Base-by-base conservation (phyloP, 371 early-diverging fungal species). In the Mortierella sp. region DNA sequence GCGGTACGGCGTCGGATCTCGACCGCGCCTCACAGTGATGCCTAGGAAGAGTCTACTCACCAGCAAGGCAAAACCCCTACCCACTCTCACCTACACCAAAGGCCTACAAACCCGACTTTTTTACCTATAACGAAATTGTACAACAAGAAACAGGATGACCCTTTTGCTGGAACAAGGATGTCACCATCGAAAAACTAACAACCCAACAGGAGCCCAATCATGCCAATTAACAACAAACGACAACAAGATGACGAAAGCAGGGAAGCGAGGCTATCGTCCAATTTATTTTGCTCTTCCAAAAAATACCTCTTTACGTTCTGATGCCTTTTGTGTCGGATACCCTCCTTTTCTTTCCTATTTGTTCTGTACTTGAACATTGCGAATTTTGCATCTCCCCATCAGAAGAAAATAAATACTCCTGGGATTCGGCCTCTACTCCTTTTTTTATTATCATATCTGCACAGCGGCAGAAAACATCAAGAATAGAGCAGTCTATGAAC, bases 1-100 rank as follows among this genome's bases (percentile, higher is more conserved):
- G 21, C 72, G 2, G 8, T 28, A 24, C 65, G 74, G 26, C 76
- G 76, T 34, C 79, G 81, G 2, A 21, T 28, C 7, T 70, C 65
- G 21, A 45, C 28, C 38, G 65, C 19, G 8, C 70, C 55, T 31
- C 74, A 72, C 11, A 63, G 44, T n/a, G 71, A 57, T 9, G 24
- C 19, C 13, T 70, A 74, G 44, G 31, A 10, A 14, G 34, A 24
- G 57, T 55, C 21, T 16, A 55, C 31, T n/a, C 57, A 57, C 38
- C 55, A 73, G 42, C 55, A 44, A 13, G 58, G 31, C 54, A 50
- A 57, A 38, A 38, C 42, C 5, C 3, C 1, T 38, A 44, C 57
- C 31, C 38, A 26, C 50, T 13, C 50, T 3, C 50, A 50, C 50
- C 16, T 16, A n/a, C n/a, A n/a, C 21, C 55, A 68, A 24, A 68